Evolutionary conservation across 2,329 filamentous ascomycete species (phyloP), one percentile per base, ranked within the genome.

Genomic region (Phyllosticta paracitricarpa): DNA sequence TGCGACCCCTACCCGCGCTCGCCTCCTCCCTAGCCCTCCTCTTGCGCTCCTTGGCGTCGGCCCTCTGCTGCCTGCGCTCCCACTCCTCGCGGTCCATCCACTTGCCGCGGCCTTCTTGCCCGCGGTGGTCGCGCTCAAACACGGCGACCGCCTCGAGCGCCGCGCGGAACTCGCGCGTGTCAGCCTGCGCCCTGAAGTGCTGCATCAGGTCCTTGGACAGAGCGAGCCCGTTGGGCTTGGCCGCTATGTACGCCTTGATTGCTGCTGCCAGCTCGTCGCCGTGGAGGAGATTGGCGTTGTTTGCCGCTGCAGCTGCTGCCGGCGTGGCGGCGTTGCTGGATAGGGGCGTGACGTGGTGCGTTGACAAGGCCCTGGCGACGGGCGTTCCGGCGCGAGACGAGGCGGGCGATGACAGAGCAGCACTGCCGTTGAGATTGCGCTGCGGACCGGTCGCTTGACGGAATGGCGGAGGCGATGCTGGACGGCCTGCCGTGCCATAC

Each of bases 121-220:
- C 40, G 14, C 40, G 40, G 14, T 48, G 40, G 14, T 48, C 40
- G 40, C 40, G 40, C n/a, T 48, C 40, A 6, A 48, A 48, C 14
- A 48, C 40, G 12, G 40, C 40, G 14, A 48, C 40, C 1, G 40
- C 40, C 40, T 48, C 40, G 5, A 48, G 40, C 4, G 40, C 40
- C 14, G 40, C 17, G 6, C 40, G 40, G 17, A 48, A 48, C 17
- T 48, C 40, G 17, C 40, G 40, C 17, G 40, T 48, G 25, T 51
- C 60, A 7, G 57, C 55, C 35, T 61, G 58, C 53, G 51, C 51
- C 54, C 54, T 40, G 22, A 97, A 97, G 69, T 96, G 91, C 68
- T 96, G 89, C 25, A 96, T 88, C 54, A 97, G 75, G 79, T 91
- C 87, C 76, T 95, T 91, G 52, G 89, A 92, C 4, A 89, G 86